Base-by-base conservation (phyloP, 768 basidiomycete genomes). In the Mycena epipterygia region DNA sequence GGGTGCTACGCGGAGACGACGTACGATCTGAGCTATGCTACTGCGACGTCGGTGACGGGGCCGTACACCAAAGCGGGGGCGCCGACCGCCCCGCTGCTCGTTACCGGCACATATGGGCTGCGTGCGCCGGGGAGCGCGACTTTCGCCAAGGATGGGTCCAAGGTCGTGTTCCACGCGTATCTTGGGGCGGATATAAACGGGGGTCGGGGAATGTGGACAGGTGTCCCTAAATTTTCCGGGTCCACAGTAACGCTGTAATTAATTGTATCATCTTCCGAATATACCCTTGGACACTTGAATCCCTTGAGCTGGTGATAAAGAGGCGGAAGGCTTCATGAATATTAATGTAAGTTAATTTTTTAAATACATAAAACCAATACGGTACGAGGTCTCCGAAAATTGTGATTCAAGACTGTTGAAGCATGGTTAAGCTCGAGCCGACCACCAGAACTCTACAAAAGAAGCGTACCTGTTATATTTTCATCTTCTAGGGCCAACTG, bases 1-100 rank as follows among this genome's bases (percentile, higher is more conserved):
- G 77, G 77, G 33, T 75, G 76, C 72, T 81, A 78, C 60, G 70
- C 74, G 32, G 70, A 70, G 19, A 56, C 68, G 16, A 49, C 70
- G 5, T 80, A 81, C 44, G 80, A 81, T 56, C 67, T 79, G 6
- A 71, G 73, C 48, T 80, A 81, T 39, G 81, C 80, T 16, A 76
- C 74, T n/a, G 76, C 79, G 14, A 64, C 71, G 16, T 72, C 64
- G 46, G 74, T 78, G 32, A 72, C 77, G 1, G 81, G 78, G 12
- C 79, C 80, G 48, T 81, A 78, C 59, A 79, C 76, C 39, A 81
- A 80, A 49, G 78, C 70, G 17, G 59, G 64, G 48, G 65, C 72
- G 19, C 64, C 75, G 27, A 68, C 72, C 7, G 67, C 72, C 3
- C 78, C 78, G 17, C 55, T 79, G 21, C 71, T 79, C 19, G 63